A percentile compares a stretch with the other conserved stretches of the same genome.
Evolutionary conservation across 2,329 filamentous ascomycete genomes (phyloP).

Genomic region (Pezicula radicicola): DNA sequence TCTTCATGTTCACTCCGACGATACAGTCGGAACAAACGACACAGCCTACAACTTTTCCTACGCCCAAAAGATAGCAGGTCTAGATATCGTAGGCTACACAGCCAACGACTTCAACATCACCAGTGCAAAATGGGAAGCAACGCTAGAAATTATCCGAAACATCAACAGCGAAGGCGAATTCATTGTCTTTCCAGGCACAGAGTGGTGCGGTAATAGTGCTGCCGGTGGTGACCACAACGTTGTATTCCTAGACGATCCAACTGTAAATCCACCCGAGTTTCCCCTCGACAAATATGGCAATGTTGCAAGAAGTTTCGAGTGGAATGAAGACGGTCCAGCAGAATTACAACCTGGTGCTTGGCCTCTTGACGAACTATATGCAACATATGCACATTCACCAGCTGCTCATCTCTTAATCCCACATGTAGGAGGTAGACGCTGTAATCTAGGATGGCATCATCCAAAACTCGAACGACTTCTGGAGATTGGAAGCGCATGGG

Average conservation of each 20-base stretch:
- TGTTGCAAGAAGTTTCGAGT: slow-evolving; percentile 33
- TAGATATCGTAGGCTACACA: slow-evolving; percentile 35
- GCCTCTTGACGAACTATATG: slow-evolving; percentile 34
- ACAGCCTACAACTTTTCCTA: slow-evolving; percentile 35
- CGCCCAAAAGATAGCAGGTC: slow-evolving; percentile 30
- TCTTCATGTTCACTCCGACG: slow-evolving; percentile 35
- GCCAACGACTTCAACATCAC: slow-evolving; percentile 38
- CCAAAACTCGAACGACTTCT: slow-evolving; percentile 31
- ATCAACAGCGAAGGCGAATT: slow-evolving; percentile 23
- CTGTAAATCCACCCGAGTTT: slow-evolving; percentile 22
- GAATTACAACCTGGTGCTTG: slow-evolving; percentile 30
- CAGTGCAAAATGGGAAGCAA: slow-evolving; percentile 27
- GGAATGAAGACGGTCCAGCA: slow-evolving; percentile 32
- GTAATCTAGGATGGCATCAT: slow-evolving; percentile 34
- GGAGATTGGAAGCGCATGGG: slow-evolving; percentile 34
- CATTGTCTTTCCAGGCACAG: slow-evolving; percentile 31
- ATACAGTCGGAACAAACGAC: slow-evolving; percentile 34
- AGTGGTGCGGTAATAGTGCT: slow-evolving; percentile 34
- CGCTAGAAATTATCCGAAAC: slow-evolving; percentile 14
- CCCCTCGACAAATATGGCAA: slow-evolving; percentile 29
- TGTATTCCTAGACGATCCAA: slow-evolving; percentile 31
- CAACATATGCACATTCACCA: slow-evolving; percentile 30
- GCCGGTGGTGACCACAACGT: slow-evolving; percentile 33
- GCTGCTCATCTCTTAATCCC: slow-evolving; percentile 32
- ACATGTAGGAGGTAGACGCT: slow-evolving; percentile 32